These are phyloP conservation scores for Podospora anserina DNA, from an alignment of 495 filamentous ascomycete species.

Conservation along the genomic window DNA sequence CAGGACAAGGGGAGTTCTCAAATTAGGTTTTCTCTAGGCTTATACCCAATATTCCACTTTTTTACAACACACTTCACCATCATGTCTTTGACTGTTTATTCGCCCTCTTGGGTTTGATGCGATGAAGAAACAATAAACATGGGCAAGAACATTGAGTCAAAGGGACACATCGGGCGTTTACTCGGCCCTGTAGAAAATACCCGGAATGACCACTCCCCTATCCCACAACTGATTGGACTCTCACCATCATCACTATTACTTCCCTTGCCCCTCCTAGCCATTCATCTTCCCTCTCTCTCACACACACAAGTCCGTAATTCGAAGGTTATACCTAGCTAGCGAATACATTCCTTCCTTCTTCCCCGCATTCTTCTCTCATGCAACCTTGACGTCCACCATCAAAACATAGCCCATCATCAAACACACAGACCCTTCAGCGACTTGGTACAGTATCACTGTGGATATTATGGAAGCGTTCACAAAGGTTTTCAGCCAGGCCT, in stretches of 20 bases:
- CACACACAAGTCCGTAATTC: background rate
- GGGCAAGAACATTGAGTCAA: background rate
- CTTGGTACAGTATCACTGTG: slow-evolving; percentile 13
- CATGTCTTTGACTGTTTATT: background rate
- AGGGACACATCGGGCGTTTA: background rate
- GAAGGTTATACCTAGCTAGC: slow-evolving; percentile 2
- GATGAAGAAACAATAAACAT: background rate
- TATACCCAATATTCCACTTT: background rate
- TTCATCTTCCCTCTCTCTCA: background rate
- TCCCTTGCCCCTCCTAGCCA: background rate
- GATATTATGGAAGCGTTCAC: slow-evolving; percentile 28
- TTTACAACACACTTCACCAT: background rate
- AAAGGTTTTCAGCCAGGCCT: slow-evolving; percentile 13
- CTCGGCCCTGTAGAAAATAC: slow-evolving; percentile 15
- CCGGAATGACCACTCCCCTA: slow-evolving; percentile 13
- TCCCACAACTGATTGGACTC: background rate
- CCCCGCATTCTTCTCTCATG: slow-evolving; percentile 5
- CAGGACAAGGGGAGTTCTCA: background rate
- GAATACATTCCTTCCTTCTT: slow-evolving; percentile 12
- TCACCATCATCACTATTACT: slow-evolving; percentile 1
- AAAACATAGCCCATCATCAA: background rate
- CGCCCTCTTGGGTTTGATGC: background rate
- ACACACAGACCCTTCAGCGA: slow-evolving; percentile 6
- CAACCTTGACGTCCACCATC: background rate
- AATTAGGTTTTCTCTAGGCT: background rate